These are phyloP conservation scores for Pyrrhoderma lamaoense DNA, from an alignment of 1,284 basidiomycete genomes.

Conservation along the genomic window DNA sequence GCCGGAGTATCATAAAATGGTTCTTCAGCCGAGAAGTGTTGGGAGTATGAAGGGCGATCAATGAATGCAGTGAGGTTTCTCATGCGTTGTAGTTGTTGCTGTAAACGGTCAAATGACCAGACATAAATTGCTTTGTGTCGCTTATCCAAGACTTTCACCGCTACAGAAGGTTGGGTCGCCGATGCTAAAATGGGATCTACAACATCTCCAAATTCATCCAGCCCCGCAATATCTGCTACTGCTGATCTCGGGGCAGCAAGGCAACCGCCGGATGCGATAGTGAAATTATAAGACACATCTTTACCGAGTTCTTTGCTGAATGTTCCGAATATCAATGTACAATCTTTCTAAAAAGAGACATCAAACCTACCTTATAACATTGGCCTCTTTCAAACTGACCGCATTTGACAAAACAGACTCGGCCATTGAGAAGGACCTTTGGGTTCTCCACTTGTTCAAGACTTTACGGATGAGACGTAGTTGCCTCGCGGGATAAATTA, in stretches of 20 bases:
- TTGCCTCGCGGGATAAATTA: conserved; percentile 75
- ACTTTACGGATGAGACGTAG: conserved; percentile 74
- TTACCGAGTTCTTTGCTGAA: conserved; percentile 78
- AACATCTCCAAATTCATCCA: conserved; percentile 92
- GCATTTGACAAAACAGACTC: conserved; percentile 84
- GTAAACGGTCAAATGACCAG: conserved; percentile 87
- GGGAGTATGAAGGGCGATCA: conserved; percentile 85
- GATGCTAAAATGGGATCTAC: conserved; percentile 68
- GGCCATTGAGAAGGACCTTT: conserved; percentile 86
- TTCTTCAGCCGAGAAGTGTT: conserved; percentile 89
- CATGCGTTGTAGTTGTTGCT: conserved; percentile 89
- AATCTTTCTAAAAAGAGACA: conserved; percentile 8
- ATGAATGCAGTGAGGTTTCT: conserved; percentile 90
- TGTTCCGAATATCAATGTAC: conserved; percentile 14
- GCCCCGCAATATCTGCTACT: conserved; percentile 78
- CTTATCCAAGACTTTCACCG: conserved; percentile 87
- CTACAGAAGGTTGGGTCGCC: conserved; percentile 75
- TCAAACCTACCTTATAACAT: conserved; percentile 70
- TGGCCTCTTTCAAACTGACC: conserved; percentile 88
- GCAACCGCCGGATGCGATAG: conserved; percentile 76
- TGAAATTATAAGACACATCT: conserved; percentile 87
- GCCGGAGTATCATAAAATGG: conserved; percentile 86
- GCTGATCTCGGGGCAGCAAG: conserved; percentile 77
- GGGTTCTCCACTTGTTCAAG: conserved; percentile 77
- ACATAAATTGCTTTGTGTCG: conserved; percentile 79